Base-by-base conservation (phyloP, 805 yeast genomes). In the Candida vaughaniae region DNA sequence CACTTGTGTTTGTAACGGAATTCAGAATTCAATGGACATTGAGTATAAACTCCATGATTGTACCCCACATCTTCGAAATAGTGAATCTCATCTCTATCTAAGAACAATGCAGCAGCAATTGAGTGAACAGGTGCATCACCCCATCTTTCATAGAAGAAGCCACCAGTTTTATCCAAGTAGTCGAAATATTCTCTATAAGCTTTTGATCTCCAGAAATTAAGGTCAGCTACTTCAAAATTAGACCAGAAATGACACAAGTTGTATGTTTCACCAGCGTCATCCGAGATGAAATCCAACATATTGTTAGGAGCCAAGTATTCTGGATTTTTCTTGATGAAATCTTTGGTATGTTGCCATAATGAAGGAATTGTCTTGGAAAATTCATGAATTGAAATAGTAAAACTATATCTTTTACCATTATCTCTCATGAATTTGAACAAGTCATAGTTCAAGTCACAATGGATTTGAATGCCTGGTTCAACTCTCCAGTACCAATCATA, bases 81-180 rank as follows among this genome's bases (percentile, higher is more conserved):
- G 55, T 88, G 95, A 33, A 88, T 64, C 53, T 81, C 69, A 43
- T 77, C 78, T 58, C 75, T 78, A 37, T 84, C 78, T 59, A 86
- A 56, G 66, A 88, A 85, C 47, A 88, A 66, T 4, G 93, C 68
- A 16, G 86, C 95, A 22, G 93, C 96, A 52, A 87, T 80, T 4
- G 95, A 84, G 61, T 87, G 96, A 34, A 87, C 82, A 23, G 96
- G 96, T 18, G 95, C 95, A 62, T 87, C 96, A 51, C 95, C 95
- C 96, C 95, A 86, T 63, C 95, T 75, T 69, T 85, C 89, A 60
- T 87, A 88, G 67, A 84, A 88, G 66, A 88, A 88, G n/a, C 95
- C 95, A 58, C 96, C 95, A 11, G 82, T 75, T 44, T 76, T 60
- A 62, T 88, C 95, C 53, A 88, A 73, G 50, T 72, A 66, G 14